These are phyloP conservation scores for Salicornia ramosissima DNA, from an alignment of 148 eudicot genomes.

Conservation along the genomic window DNA sequence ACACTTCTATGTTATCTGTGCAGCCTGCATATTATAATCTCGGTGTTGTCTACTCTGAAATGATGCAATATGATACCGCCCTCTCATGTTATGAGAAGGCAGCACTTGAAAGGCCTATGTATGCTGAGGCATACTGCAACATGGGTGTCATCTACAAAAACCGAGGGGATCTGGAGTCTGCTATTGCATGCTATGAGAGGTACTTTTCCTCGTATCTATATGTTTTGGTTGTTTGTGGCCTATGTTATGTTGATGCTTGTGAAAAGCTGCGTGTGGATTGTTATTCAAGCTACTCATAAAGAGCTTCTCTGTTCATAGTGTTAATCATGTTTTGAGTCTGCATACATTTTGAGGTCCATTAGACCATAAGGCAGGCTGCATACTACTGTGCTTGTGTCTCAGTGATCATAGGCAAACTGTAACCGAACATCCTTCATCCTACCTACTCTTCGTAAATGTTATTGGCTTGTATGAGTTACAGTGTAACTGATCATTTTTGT, in stretches of 20 bases:
- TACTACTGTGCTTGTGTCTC: neutral
- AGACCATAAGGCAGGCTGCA: neutral
- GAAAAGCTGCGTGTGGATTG: slow-evolving; percentile 3
- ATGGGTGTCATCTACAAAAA: slow-evolving; percentile 98
- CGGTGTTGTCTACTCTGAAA: slow-evolving; percentile 97
- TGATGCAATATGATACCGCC: slow-evolving; percentile 97
- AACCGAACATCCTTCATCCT: too few relatives aligned
- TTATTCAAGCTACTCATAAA: neutral
- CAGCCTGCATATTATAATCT: slow-evolving; percentile 99
- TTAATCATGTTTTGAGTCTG: neutral
- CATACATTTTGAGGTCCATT: neutral
- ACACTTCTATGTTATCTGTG: slow-evolving; percentile 29
- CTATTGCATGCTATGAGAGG: slow-evolving; percentile 99
- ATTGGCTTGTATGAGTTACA: neutral
- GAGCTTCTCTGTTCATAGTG: neutral
- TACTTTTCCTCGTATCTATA: slow-evolving; percentile 24
- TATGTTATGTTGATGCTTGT: neutral
- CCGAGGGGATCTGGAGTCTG: slow-evolving; percentile 90
- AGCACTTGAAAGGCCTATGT: slow-evolving; percentile 95
- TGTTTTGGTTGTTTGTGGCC: neutral
- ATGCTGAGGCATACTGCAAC: slow-evolving; percentile 99
- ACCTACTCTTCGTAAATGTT: too few relatives aligned
- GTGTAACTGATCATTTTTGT: neutral
- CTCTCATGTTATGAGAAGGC: slow-evolving; percentile 94
- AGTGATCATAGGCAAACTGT: neutral